A percentile compares a stretch with the other conserved stretches of the same genome.
Conservation (phyloP, 1,284 basidiomycete species). For the Anthracocystis walkeri region DNA sequence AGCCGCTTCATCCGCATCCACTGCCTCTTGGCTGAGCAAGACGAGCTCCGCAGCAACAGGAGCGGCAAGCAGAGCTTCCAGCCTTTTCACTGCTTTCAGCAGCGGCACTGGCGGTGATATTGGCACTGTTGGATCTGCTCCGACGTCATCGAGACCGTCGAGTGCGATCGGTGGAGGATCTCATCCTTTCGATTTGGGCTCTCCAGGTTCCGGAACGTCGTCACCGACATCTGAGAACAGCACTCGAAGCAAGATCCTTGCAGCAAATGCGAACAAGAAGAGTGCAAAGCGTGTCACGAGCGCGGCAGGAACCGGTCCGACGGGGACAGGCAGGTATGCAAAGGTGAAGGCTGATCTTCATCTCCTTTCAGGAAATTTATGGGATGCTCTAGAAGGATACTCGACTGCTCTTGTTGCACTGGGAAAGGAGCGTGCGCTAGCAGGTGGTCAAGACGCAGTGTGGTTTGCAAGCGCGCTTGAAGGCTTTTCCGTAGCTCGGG, state of each 20-base stretch:
- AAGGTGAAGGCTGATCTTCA: conserved; percentile 64
- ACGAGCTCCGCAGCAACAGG: conserved; percentile 22
- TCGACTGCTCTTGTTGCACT: conserved; percentile 48
- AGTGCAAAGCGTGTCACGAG: conserved; percentile 30
- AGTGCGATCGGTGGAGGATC: conserved; percentile 49
- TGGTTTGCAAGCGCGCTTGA: conserved; percentile 68
- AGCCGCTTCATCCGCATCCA: conserved; percentile 14
- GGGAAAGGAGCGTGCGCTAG: conserved; percentile 65
- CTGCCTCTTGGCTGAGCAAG: conserved; percentile 33
- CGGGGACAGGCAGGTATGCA: conserved; percentile 53
- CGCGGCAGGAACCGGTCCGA: conserved; percentile 40
- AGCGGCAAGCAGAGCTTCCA: conserved; percentile 50
- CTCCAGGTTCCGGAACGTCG: conserved; percentile 16
- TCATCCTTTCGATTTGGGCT: conserved; percentile 35
- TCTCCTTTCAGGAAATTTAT: conserved; percentile 64
- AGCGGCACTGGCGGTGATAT: conserved; percentile 14
- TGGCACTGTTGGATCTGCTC: conserved; percentile 15
- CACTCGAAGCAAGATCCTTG: conserved; percentile 40
- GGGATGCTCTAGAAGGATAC: conserved; percentile 62
- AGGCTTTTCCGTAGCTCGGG: conserved; percentile 65
- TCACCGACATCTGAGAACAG: conserved; percentile 40
- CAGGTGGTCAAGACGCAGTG: conserved; percentile 67
- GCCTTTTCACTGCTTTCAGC: conserved; percentile 52
- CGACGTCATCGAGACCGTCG: conserved; percentile 29
- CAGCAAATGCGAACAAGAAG: conserved; percentile 47